Percentiles rank a stretch among this genome's conserved stretches.
Evolutionary conservation across 2,329 filamentous ascomycete genomes (phyloP).

Genomic region (Clonostachys rhizophaga): DNA sequence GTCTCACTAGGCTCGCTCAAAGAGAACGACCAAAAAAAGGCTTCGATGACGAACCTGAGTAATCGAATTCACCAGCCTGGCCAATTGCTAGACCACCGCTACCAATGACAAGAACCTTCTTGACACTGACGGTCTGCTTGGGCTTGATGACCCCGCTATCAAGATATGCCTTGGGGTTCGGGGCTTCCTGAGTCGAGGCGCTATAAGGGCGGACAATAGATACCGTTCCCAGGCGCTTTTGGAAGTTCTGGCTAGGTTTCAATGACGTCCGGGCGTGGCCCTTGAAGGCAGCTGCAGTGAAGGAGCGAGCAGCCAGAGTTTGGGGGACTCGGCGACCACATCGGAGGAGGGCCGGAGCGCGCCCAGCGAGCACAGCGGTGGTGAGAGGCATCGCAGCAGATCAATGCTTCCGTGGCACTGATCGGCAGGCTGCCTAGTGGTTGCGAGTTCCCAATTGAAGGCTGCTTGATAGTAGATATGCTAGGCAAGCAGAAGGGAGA

Average conservation of each 20-base stretch:
- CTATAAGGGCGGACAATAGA: conserved; percentile 35
- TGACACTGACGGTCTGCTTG: conserved; percentile 77
- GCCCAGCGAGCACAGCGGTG: conserved; percentile 39
- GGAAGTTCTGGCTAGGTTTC: conserved; percentile 9
- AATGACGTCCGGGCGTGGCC: conserved; percentile 18
- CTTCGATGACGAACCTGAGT: conserved; percentile 68
- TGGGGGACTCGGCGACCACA: conserved; percentile 45
- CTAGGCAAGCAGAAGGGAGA: no score
- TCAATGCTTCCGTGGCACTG: conserved; percentile 28
- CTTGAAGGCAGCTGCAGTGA: conserved; percentile 28
- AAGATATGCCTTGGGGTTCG: conserved; percentile 81
- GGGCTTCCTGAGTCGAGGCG: conserved; percentile 58
- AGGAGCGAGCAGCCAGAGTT: conserved; percentile 34
- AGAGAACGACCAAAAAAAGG: not conserved
- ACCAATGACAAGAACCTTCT: conserved; percentile 96
- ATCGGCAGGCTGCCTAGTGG: conserved; percentile 24
- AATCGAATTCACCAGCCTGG: conserved; percentile 97
- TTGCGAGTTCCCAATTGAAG: conserved; percentile 21
- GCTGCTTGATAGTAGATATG: no score
- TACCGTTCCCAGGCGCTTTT: conserved; percentile 42
- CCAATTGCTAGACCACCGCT: conserved; percentile 94
- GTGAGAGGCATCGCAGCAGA: conserved; percentile 14
- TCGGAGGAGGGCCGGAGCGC: conserved; percentile 53
- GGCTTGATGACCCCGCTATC: conserved; percentile 83
- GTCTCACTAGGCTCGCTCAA: not conserved